Evolutionary conservation across 2,329 filamentous ascomycete species (phyloP).

Genomic region (Aspergillus pseudoterreus): DNA sequence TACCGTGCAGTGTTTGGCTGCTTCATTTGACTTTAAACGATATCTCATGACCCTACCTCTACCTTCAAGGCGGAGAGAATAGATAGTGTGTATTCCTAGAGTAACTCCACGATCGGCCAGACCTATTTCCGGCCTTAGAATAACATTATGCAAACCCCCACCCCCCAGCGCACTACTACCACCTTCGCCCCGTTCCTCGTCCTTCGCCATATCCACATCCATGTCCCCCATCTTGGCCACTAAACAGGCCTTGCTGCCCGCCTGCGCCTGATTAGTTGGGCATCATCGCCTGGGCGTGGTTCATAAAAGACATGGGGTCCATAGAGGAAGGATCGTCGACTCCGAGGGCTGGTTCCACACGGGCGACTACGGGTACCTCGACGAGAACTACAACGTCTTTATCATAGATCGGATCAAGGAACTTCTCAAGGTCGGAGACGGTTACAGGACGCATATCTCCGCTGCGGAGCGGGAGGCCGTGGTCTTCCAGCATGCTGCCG

Average conservation of each 20-base stretch:
- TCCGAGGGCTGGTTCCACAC: conserved; percentile 21
- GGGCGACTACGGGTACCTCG: conserved; percentile 20
- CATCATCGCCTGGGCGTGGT: conserved; percentile 51
- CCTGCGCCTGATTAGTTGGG: conserved; percentile 38
- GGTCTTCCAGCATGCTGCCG: conserved; percentile 25
- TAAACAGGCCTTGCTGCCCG: conserved; percentile 34
- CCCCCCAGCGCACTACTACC: conserved; percentile 19
- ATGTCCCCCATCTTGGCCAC: conserved; percentile 34
- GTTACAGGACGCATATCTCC: conserved; percentile 32
- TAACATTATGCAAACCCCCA: too few species aligned
- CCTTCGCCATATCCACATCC: conserved; percentile 40
- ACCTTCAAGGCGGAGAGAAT: too few species aligned
- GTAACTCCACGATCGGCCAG: too few species aligned
- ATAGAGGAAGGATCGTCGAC: conserved; percentile 47
- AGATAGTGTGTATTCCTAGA: too few species aligned
- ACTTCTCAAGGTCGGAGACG: conserved; percentile 34
- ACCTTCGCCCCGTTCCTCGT: conserved; percentile 39
- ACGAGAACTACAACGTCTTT: conserved; percentile 20
- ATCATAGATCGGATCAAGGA: conserved; percentile 24
- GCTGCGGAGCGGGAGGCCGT: conserved; percentile 34
- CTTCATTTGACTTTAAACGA: too few species aligned
- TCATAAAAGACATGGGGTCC: conserved; percentile 54
- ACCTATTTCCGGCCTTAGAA: too few species aligned
- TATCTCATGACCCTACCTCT: too few species aligned
- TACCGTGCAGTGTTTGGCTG: too few species aligned